phyloP scores from a whole-genome alignment of 228 moss, liverwort and hornwort genomes.

The Sphagnum magellanicum region DNA sequence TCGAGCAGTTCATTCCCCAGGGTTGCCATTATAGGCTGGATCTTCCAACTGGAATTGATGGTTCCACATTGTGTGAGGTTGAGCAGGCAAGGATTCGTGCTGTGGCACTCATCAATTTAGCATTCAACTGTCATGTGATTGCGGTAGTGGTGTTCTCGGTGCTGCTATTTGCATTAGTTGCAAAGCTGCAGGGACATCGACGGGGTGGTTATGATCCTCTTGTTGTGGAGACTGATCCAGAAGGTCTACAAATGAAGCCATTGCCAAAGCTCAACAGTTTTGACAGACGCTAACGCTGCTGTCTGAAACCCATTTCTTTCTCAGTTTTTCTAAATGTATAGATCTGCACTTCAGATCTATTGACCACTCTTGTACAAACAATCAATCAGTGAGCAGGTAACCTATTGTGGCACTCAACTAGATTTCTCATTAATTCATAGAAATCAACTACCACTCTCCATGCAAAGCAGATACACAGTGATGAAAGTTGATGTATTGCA shows the following conservation, averaged over 20 bases:
- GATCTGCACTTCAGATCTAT: too few species aligned
- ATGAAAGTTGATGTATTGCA: too few species aligned
- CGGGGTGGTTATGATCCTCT: slow-evolving; percentile 31
- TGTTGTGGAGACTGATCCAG: slow-evolving; percentile 23
- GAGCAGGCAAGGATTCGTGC: slow-evolving; percentile 62
- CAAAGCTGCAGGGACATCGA: slow-evolving; percentile 56
- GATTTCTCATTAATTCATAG: too few species aligned
- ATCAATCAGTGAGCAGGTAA: too few species aligned
- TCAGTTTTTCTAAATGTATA: too few species aligned
- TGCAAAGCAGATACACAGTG: too few species aligned
- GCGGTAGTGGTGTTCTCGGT: slow-evolving; percentile 51
- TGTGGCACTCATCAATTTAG: slow-evolving; percentile 70
- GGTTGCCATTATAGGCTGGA: slow-evolving; percentile 78
- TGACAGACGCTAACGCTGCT: slow-evolving; percentile 14
- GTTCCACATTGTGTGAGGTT: slow-evolving; percentile 76
- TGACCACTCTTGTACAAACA: too few species aligned
- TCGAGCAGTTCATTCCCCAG: slow-evolving; percentile 72
- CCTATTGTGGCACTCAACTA: too few species aligned
- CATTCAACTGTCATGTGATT: slow-evolving; percentile 71
- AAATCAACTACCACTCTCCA: too few species aligned
- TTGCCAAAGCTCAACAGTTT: slow-evolving; percentile 23
- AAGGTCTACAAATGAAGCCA: slow-evolving; percentile 48
- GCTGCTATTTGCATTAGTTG: slow-evolving; percentile 43
- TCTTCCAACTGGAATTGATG: slow-evolving; percentile 77
- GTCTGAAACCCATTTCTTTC: neutral